Evolutionary conservation across 2,329 filamentous ascomycete species (phyloP), one percentile per base, ranked within the genome.

Genomic region (Xylogone sp.): DNA sequence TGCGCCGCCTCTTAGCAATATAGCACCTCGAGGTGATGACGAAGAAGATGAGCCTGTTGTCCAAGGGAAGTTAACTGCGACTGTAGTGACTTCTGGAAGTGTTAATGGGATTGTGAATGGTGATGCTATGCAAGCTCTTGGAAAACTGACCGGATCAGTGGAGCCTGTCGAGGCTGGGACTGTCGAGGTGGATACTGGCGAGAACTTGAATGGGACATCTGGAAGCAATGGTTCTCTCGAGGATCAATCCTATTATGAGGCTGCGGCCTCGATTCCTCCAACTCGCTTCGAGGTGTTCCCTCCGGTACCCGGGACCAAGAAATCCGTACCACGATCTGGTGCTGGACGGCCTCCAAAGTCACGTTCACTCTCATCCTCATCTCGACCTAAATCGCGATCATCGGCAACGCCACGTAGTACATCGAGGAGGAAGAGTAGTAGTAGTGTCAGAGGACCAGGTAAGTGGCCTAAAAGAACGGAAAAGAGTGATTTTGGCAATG

Each of bases 21-120:
- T 97, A 49, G 93, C 93, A 12, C 90, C 87, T 4, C 83, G 93
- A 31, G 91, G 95, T 55, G 91, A 90, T 20, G 83, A 87, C 6
- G 81, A 58, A 13, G 57, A 62, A 5, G 62, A 62, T 12, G 62
- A 64, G 8, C 51, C 45, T 44, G 42, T 48, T 10, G 55, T 56
- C 8, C 21, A 57, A 44, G 21, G 55, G 10, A 56, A 52, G 9
- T 39, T 55, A 21, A 57, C 42, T 20, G 50, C 49, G n/a, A 58
- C 50, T 43, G 60, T 62, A 27, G 55, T 57, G 39, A 59, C 61
- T 39, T 61, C 60, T 45, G 58, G 60, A 20, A 49, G 53, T 12
- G 61, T 59, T 47, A 60, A 57, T 39, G 51, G 51, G n/a, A 46
- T 22, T 43, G 51, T 42, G 2, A 59, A 60, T 46, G 61, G 58